Percentiles rank a stretch among this genome's conserved stretches.
These are phyloP conservation scores for Colletotrichum orbiculare DNA, from an alignment of 2,329 filamentous ascomycete species.

Conservation along the genomic window DNA sequence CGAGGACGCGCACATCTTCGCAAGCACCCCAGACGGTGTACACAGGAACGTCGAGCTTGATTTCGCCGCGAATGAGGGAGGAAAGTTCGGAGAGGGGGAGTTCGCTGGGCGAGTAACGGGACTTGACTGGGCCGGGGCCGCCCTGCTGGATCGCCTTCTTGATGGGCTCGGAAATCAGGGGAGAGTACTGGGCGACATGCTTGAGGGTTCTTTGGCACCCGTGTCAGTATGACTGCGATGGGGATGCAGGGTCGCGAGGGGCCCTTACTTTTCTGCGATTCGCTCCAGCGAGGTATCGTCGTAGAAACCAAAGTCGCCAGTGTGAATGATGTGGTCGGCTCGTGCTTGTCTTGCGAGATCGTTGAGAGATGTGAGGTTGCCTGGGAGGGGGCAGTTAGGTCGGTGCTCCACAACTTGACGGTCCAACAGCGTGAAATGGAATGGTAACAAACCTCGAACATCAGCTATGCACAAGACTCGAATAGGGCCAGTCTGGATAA, in stretches of 20 bases:
- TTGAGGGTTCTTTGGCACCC: slow-evolving; percentile 80
- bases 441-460: slow-evolving; percentile 69
- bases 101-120: slow-evolving; percentile 82
- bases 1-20: slow-evolving; percentile 95
- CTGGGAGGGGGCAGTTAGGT: slow-evolving; percentile 57
- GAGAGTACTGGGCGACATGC: slow-evolving; percentile 98
- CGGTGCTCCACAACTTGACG: slow-evolving; percentile 1
- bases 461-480: slow-evolving; percentile 78
- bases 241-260: slow-evolving; percentile 35
- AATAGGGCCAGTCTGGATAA: slow-evolving; percentile 73
- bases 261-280: slow-evolving; percentile 93
- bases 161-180: slow-evolving; percentile 83
- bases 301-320: slow-evolving; percentile 99
- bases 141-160: slow-evolving; percentile 75
- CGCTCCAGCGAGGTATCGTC: slow-evolving; percentile 94
- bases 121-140: slow-evolving; percentile 83
- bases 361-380: slow-evolving; percentile 94
- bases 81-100: slow-evolving; percentile 93
- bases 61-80: slow-evolving; percentile 85
- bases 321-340: slow-evolving; percentile 98
- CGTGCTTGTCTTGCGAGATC: slow-evolving; percentile 94
- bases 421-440: slow-evolving; percentile 20
- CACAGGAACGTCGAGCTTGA: slow-evolving; percentile 94
- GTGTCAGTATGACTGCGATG: slow-evolving; percentile 36
- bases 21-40: slow-evolving; percentile 99